A percentile compares a stretch with the other conserved stretches of the same genome.
phyloP scores from a whole-genome alignment of 176 grass and related monocot species.

The maize (Zea mays) region Zm-B73-REFERENCE-NAM-5.0 NC_050101.1:93480501-93481000 shows the following conservation, averaged over 20 bases:
- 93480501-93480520: constrained; percentile 7
- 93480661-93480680: constrained; percentile 91
- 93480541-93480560: constrained; percentile 92
- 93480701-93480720: background rate
- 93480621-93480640: constrained; percentile 98
- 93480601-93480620: constrained; percentile 95
- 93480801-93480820: constrained; percentile 84
- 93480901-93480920: constrained; percentile 65
- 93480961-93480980: constrained; percentile 29
- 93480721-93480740: background rate
- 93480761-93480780: constrained; percentile 56
- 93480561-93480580: constrained; percentile 98
- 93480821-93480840: constrained; percentile 99
- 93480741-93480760: background rate
- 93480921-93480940: too few species aligned
- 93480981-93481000: constrained; percentile 55
- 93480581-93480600: constrained; percentile 93
- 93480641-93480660: constrained; percentile 86
- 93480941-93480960: background rate
- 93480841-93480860: constrained; percentile 96
- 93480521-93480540: constrained; percentile 97
- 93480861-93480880: constrained; percentile 95
- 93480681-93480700: constrained; percentile 67
- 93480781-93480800: constrained; percentile 71
- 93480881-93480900: constrained; percentile 95